A percentile compares a stretch with the other conserved stretches of the same genome.
Conservation (phyloP, 164 flowering plant genomes). For the Vitis cinerea region DNA sequence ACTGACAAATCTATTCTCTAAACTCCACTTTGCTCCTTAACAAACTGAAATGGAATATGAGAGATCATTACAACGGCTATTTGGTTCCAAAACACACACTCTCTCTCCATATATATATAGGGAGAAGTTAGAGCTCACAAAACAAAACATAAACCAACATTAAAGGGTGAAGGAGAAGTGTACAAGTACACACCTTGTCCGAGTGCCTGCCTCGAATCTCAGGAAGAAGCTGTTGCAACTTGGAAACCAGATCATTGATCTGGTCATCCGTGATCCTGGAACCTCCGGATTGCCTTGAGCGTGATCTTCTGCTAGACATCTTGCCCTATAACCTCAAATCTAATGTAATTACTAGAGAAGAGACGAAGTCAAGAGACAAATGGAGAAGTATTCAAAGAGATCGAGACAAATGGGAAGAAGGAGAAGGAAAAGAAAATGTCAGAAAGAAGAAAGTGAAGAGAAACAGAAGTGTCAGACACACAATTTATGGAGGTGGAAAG, state of each 20-base stretch:
- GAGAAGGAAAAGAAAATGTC: neutral
- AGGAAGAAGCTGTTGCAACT: slow-evolving; percentile 46
- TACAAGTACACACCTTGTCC: slow-evolving; percentile 31
- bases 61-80: too few species aligned
- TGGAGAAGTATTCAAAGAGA: neutral
- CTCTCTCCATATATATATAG: too few species aligned
- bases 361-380: neutral
- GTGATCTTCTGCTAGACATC: slow-evolving; percentile 51
- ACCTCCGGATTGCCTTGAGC: slow-evolving; percentile 35
- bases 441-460: neutral
- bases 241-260: slow-evolving; percentile 45
- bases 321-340: neutral
- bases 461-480: slow-evolving; percentile 9
- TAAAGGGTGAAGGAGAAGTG: neutral
- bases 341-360: neutral
- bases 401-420: neutral
- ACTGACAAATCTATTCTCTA: too few species aligned
- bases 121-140: too few species aligned
- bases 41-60: too few species aligned
- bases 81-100: too few species aligned
- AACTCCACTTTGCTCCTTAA: too few species aligned
- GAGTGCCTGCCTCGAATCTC: slow-evolving; percentile 38
- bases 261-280: slow-evolving; percentile 48
- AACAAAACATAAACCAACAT: neutral
- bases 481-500: slow-evolving; percentile 17